Evolutionary conservation across 2,329 filamentous ascomycete species (phyloP).

Genomic region (Ascochyta viciae-villosae): DNA sequence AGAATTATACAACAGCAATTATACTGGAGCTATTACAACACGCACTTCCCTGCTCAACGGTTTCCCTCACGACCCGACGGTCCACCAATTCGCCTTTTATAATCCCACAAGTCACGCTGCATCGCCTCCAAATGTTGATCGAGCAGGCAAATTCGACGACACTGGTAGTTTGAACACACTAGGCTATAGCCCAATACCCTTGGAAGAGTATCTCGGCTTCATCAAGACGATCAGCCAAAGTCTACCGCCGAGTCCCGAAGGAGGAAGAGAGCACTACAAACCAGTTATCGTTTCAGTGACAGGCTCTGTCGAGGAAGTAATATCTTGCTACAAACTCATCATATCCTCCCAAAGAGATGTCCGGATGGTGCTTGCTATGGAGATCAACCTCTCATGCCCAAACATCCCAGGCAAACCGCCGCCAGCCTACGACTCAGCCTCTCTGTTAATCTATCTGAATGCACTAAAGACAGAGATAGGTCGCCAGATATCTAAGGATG

Average conservation of each 20-base stretch:
- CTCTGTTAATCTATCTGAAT: constrained; percentile 63
- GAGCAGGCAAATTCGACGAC: constrained; percentile 31
- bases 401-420: constrained; percentile 74
- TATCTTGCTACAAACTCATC: constrained; percentile 63
- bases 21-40: constrained; percentile 77
- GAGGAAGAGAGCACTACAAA: constrained; percentile 52
- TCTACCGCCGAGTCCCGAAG: constrained; percentile 6
- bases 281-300: constrained; percentile 76
- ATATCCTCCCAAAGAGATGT: constrained; percentile 41
- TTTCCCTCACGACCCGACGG: constrained; percentile 66
- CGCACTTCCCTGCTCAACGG: constrained; percentile 71
- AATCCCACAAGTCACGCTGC: constrained; percentile 51
- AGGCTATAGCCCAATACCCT: constrained; percentile 72
- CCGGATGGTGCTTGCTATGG: constrained; percentile 67
- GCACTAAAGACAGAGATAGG: constrained; percentile 51
- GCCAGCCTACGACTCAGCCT: constrained; percentile 68
- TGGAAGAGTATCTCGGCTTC: constrained; percentile 66
- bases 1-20: constrained; percentile 65
- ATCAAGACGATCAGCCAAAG: constrained; percentile 57
- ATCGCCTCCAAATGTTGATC: constrained; percentile 26
- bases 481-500: constrained; percentile 12
- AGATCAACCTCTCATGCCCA: constrained; percentile 80
- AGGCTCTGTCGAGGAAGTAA: constrained; percentile 65
- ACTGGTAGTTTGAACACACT: constrained; percentile 67
- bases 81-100: constrained; percentile 74